Base-by-base conservation (phyloP, 192 early-diverging fungal genomes). In the Coemansia sp. region DNA sequence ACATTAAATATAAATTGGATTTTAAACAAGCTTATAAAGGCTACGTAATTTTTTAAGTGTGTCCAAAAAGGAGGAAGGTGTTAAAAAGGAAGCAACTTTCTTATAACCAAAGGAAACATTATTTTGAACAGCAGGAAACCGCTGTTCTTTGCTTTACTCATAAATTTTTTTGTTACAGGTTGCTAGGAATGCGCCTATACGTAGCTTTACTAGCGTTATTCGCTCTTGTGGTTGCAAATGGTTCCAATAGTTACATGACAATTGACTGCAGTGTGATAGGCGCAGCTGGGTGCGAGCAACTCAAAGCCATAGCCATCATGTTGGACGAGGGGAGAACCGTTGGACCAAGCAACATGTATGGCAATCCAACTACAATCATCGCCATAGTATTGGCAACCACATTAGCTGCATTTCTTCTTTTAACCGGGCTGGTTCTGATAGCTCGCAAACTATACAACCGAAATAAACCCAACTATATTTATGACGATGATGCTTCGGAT, bases 251-350 rank as follows among this genome's bases (percentile, higher is more conserved):
- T 9, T 26, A 49, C 11, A 20, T 55, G 8, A 55, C 53, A 6
- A 54, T 63, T 18, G 53, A 63, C 36, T 63, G 61, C 44, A 38
- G 18, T 14, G 46, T 55, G 15, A n/a, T 63, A 7, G 61, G 61
- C 16, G 16, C 28, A 0, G 11, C 30, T 9, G 61, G 53, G 14
- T 63, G 61, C 36, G 53, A 44, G 19, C 38, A 54, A 14, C 20
- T 63, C 37, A 55, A 49, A 15, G 61, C 61, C 10, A 20, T 63
- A 14, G 45, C 61, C 18, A 21, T 41, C 8, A 43, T 43, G 42
- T n/a, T 55, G 8, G 12, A 43, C 30, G 6, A 43, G n/a, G 40
- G 53, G 23, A 55, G 33, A 15, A 43, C 53, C 7, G 3, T 40
- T 26, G 53, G 53, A 4, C 53, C 53, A 10, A 33, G n/a, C 31